Evolutionary conservation across 2,329 filamentous ascomycete species (phyloP), one percentile per base, ranked within the genome.

Genomic region (Coniosporium tulheliwenetii): DNA sequence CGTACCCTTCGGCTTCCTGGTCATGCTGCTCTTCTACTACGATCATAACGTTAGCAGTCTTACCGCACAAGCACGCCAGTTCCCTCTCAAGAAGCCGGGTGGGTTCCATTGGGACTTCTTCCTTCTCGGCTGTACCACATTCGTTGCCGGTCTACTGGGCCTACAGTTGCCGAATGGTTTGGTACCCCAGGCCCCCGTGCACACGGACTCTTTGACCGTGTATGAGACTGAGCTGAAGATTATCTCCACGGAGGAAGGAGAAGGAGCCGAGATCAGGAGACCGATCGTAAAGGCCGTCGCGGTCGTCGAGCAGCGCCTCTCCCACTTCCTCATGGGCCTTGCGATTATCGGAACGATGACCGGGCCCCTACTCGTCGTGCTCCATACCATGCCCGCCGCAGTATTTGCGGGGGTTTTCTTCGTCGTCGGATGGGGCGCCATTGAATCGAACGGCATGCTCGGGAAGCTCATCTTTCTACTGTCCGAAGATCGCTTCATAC

Each of bases 91-190:
- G 40, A 75, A 76, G 47, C 71, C 71, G 0, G 70, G 69, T n/a
- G 71, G 71, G n/a, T 75, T 75, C 49, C 70, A 75, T 50, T 75
- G 71, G 71, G 72, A 75, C 51, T 67, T 75, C 48, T 75, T 74
- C 53, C 61, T 76, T 0, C 62, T 75, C 0, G 72, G 71, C 5
- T 62, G 66, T 44, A 74, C 71, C 0, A 73, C 69, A 1, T 70
- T 71, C 44, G 60, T 75, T 14, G 63, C 65, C 2, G 71, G 69
- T 0, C 62, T 76, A n/a, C 59, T 75, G 8, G 70, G 70, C 2
- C 62, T 75, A 5, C 72, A 71, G 0, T 63, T 75, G 32, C 71
- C 72, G 2, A 76, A 76, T 43, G 72, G 71, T 4, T 60, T 76
- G 0, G 70, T 73, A n/a, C 71, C 71, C 0, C 70, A 75, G 58